Base-by-base conservation (phyloP, 2,329 filamentous ascomycete species). In the Penicillium janthinellum region DNA sequence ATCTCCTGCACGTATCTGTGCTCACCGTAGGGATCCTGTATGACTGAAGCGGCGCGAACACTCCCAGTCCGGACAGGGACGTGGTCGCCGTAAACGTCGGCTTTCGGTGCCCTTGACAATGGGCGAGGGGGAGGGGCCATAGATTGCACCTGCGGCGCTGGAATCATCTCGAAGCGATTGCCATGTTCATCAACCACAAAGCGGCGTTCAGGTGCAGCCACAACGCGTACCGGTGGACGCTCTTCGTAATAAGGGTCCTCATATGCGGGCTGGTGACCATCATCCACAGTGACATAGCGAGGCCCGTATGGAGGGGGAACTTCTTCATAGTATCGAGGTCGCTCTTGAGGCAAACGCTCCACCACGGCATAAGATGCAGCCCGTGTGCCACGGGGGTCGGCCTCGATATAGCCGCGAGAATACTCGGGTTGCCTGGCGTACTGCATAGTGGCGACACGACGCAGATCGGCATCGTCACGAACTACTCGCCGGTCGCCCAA, bases 141-240 rank as follows among this genome's bases (percentile, higher is more conserved):
- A 35, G 67, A 64, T 66, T 69, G 72, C 56, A 73, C 53, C 55
- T 71, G 68, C 15, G 77, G 73, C 12, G 74, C 70, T 39, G 79
- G 73, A 5, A 83, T 75, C 44, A 82, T 80, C 63, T 86, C 85
- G 61, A 93, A 97, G 72, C 91, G 87, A 72, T 91, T 90, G 42
- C 92, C 92, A 75, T 88, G 91, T 62, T 90, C 87, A 76, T 97
- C 93, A 56, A 96, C 82, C 37, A 96, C 83, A 63, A 96, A 89
- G 62, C 88, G 86, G 57, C 88, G 81, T 48, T 84, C 79, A 17
- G 84, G 82, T 6, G 84, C 81, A 52, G 81, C 81, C 78, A 84
- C 81, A 55, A 74, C 68, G 41, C 79, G 80, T 44, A 74, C 71
- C 37, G 80, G 78, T 35, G 83, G 78, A 31, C 71, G 70, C 39